phyloP scores from a whole-genome alignment of 345 rosid species.

The Gossypium longicalyx region DNA sequence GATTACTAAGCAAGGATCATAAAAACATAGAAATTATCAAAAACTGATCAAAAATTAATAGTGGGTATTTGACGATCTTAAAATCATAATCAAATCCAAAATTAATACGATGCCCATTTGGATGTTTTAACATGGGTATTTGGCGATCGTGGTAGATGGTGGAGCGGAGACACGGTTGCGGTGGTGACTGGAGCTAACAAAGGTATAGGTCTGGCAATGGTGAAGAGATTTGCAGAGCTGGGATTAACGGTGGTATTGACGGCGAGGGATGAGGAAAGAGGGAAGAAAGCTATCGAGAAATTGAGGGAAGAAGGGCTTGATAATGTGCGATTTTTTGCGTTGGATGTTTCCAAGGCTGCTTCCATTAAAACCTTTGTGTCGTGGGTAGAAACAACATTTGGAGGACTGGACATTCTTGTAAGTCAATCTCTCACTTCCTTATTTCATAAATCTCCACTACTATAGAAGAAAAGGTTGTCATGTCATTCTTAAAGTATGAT shows the following conservation, averaged over 20 bases:
- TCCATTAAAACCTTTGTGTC: constrained; percentile 59
- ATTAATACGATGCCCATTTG: not conserved
- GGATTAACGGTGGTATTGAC: constrained; percentile 73
- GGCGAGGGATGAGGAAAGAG: constrained; percentile 61
- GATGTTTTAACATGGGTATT: constrained; percentile 5
- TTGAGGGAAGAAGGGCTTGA: constrained; percentile 37
- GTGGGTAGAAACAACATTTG: constrained; percentile 38
- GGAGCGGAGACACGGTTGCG: constrained; percentile 62
- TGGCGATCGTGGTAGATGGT: constrained; percentile 49
- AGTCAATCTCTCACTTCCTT: constrained; percentile 8
- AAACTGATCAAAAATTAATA: no score
- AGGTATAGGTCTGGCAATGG: constrained; percentile 74
- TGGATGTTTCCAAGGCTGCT: constrained; percentile 57
- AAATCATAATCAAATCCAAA: no score
- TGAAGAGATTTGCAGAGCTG: constrained; percentile 50
- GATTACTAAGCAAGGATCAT: no score
- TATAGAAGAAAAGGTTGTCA: no score
- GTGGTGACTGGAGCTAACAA: constrained; percentile 87
- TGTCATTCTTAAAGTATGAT: no score
- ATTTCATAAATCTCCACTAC: no score
- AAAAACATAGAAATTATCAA: no score
- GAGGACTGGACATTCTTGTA: constrained; percentile 65
- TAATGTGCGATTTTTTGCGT: constrained; percentile 38
- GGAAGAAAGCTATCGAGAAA: constrained; percentile 43
- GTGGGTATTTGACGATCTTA: no score